A percentile compares a stretch with the other conserved stretches of the same genome.
Evolutionary conservation across 140 eudicot genomes (phyloP).

Genomic region (Stevia rebaudiana): DNA sequence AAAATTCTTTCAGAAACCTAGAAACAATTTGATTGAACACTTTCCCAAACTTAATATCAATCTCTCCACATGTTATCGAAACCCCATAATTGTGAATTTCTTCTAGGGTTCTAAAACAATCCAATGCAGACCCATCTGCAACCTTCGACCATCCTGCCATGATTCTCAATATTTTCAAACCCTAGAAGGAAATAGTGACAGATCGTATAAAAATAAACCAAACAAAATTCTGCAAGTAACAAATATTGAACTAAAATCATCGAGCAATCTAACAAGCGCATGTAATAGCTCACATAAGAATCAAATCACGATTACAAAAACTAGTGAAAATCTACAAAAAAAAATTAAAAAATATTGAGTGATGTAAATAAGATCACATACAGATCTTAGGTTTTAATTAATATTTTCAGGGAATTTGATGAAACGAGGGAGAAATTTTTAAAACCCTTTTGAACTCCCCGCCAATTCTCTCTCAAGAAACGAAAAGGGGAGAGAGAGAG

Average conservation of each 20-base stretch:
- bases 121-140: constrained; percentile 36
- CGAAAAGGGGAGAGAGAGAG: constrained; percentile 17
- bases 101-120: constrained; percentile 27
- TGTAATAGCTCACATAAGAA: constrained; percentile 17
- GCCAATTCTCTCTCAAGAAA: constrained; percentile 26
- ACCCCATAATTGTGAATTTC: constrained; percentile 16
- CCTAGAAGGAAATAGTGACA: constrained; percentile 34
- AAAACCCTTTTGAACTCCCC: constrained; percentile 35
- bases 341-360: background rate
- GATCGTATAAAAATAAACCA: constrained; percentile 16
- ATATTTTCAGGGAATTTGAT: constrained; percentile 7
- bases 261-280: background rate
- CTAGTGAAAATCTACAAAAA: background rate
- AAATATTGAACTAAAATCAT: background rate
- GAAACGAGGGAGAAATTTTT: constrained; percentile 19
- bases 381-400: background rate
- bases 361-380: background rate
- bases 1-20: constrained; percentile 23
- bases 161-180: constrained; percentile 30
- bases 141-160: constrained; percentile 62
- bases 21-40: constrained; percentile 31
- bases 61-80: constrained; percentile 16
- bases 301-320: background rate
- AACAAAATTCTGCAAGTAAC: background rate
- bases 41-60: constrained; percentile 16